Conservation (phyloP, 352 stramenopile genomes). For the Globisporangium cylindrosporum region DNA sequence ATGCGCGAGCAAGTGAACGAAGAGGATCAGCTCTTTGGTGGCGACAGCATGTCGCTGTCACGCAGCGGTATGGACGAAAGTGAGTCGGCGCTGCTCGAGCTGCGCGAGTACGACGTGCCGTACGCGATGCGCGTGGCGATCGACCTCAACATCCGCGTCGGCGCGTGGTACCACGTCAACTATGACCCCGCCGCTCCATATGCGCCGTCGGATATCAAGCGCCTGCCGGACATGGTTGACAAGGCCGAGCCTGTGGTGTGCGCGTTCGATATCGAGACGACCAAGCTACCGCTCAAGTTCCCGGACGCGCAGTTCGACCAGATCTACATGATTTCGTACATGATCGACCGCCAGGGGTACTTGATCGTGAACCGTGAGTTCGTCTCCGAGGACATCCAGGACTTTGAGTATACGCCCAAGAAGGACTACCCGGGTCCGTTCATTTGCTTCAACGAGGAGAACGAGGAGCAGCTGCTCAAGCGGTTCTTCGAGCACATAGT, state of each 20-base stretch:
- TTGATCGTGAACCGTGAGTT: conserved; percentile 97
- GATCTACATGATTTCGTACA: conserved; percentile 98
- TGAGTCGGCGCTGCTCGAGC: conserved; percentile 82
- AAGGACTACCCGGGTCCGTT: conserved; percentile 90
- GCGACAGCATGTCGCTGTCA: conserved; percentile 12
- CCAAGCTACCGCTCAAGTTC: conserved; percentile 99
- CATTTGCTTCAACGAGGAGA: conserved; percentile 95
- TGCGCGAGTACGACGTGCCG: conserved; percentile 98
- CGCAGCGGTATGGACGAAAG: conserved; percentile 44
- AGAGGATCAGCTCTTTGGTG: conserved; percentile 40
- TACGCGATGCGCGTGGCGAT: conserved; percentile 96
- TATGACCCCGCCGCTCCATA: conserved; percentile 71
- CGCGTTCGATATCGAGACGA: conserved; percentile 99
- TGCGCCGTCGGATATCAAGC: conserved; percentile 39
- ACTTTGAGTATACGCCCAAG: conserved; percentile 99
- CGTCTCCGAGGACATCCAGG: conserved; percentile 95
- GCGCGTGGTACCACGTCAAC: conserved; percentile 96
- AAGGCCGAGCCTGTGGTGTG: conserved; percentile 94
- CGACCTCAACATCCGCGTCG: conserved; percentile 95
- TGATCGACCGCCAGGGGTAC: conserved; percentile 95
- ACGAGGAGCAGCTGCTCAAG: conserved; percentile 79
- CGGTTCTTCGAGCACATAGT: conserved; percentile 91
- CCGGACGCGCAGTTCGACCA: conserved; percentile 95
- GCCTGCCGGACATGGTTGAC: conserved; percentile 88
- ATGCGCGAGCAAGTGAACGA: conserved; percentile 33